Base-by-base conservation (phyloP, 495 filamentous ascomycete genomes). In the Cercophora samala region DNA sequence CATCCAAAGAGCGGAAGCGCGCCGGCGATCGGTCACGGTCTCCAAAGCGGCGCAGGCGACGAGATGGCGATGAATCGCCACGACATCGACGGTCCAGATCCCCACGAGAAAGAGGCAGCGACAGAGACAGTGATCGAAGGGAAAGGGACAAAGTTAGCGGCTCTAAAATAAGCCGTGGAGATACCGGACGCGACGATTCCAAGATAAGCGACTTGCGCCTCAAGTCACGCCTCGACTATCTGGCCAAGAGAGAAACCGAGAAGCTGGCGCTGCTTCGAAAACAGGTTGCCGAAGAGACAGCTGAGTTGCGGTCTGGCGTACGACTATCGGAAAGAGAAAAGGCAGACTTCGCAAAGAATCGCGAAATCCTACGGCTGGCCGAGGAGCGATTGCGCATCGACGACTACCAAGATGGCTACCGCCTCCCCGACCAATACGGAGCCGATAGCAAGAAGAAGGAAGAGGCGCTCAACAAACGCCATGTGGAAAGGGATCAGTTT, bases 361-460 rank as follows among this genome's bases (percentile, higher is more conserved):
- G 91, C 53, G 91, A 98, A 77, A 85, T 95, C 23, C 83, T 98
- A 21, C 84, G 89, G 21, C 85, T 98, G 53, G 94, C 96, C 0
- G 93, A 97, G 79, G 93, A 96, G 77, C 84, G 95, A 52, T 79
- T 93, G 29, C 85, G 87, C 25, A 95, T 98, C 66, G 94, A 97
- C 75, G 94, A 98, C 70, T 87, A 96, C 72, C 87, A 90, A 19
- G 93, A 97, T 82, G 95, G 95, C 5, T 98, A 97, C 76, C 89
- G 90, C 77, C 88, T 99, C 78, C 94, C 95, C 0, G 93, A 96
- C 64, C 93, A 97, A 73, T 96, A 96, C 70, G 96, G 94, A 66
- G 95, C 91, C 1, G 94, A 96, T 74, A 87, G 86, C 75, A 93
- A 91, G 76, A 89, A 90, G 79, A 97, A 97, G 75, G 89, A 97